Evolutionary conservation across 2,329 filamentous ascomycete genomes (phyloP), one percentile per base, ranked within the genome.

Genomic region (Paracamarosporium sp.): DNA sequence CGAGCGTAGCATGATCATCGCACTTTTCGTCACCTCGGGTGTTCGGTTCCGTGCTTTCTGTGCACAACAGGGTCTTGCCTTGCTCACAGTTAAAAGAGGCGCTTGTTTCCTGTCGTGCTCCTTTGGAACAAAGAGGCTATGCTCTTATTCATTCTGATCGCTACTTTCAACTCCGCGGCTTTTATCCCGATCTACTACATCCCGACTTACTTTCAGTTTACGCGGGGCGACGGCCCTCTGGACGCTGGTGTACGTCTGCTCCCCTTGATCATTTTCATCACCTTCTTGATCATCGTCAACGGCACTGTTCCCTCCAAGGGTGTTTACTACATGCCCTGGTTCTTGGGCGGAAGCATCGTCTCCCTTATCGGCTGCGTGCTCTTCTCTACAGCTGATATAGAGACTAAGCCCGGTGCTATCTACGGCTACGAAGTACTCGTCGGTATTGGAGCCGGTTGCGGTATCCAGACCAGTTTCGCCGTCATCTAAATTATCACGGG

Each of bases 191-290:
- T 50, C 15, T 56, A 56, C 15, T 44, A 44, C 17, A 25, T 71
- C 30, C 68, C 69, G 7, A 36, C 66, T n/a, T 70, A 60, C 54
- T 71, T 70, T 53, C 61, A 68, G 51, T 67, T 71, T 56, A 51
- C 55, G 11, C 36, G 53, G 15, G 46, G 47, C 15, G 64, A 69
- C 27, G 24, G 8, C 5, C 27, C 66, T 3, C 17, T 71, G 33
- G 22, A 53, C 5, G 46, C 68, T 2, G 69, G 48, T 2, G 63
- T 72, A 1, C 56, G 66, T 5, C 55, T 71, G 4, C 59, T 72
- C 2, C 67, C 70, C 1, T 56, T 66, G 48, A 62, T 72, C 43
- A 35, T 59, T 27, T 13, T 69, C 31, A 38, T 58, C 4, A 53
- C 59, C 15, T 35, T 61, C 28, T 24, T 52, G 5, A 59, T 65